These are phyloP conservation scores for Eutypella sp. DNA, from an alignment of 2,329 filamentous ascomycete species.

Conservation along the genomic window DNA sequence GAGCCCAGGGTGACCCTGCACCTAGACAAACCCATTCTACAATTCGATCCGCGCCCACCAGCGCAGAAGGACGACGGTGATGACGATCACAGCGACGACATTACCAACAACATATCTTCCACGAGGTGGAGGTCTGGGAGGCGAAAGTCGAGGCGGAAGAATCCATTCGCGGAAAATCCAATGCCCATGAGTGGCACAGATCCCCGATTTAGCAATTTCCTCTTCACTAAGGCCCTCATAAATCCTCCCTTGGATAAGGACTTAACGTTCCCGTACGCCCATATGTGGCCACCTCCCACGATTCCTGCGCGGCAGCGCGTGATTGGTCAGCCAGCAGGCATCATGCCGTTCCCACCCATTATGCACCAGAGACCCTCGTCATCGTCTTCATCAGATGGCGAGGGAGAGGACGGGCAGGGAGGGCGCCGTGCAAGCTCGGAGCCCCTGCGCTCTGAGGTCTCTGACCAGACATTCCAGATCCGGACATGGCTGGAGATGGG, in stretches of 20 bases:
- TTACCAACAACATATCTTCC: no score
- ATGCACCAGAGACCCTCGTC: slow-evolving; percentile 15
- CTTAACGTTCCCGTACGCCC: slow-evolving; percentile 38
- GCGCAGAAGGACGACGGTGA: no score
- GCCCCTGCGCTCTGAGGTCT: slow-evolving; percentile 53
- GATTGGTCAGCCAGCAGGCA: slow-evolving; percentile 24
- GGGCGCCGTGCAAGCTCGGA: not conserved
- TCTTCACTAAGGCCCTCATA: slow-evolving; percentile 53
- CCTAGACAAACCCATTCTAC: slow-evolving; percentile 66
- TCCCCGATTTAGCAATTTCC: slow-evolving; percentile 60
- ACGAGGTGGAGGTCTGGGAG: no score
- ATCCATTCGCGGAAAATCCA: slow-evolving; percentile 46
- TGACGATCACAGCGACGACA: no score
- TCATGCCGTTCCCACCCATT: slow-evolving; percentile 13
- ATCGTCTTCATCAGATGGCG: no score
- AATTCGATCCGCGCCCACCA: slow-evolving; percentile 36
- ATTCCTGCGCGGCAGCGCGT: slow-evolving; percentile 61
- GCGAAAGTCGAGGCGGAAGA: no score
- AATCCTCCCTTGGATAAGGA: slow-evolving; percentile 28
- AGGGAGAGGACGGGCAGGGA: not conserved
- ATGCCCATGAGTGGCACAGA: slow-evolving; percentile 45
- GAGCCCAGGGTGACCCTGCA: slow-evolving; percentile 66
- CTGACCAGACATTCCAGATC: slow-evolving; percentile 66
- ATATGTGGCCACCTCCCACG: slow-evolving; percentile 71
- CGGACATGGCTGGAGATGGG: slow-evolving; percentile 70